phyloP scores from a whole-genome alignment of 306 rosid species.

The Carpinus fangiana region DNA sequence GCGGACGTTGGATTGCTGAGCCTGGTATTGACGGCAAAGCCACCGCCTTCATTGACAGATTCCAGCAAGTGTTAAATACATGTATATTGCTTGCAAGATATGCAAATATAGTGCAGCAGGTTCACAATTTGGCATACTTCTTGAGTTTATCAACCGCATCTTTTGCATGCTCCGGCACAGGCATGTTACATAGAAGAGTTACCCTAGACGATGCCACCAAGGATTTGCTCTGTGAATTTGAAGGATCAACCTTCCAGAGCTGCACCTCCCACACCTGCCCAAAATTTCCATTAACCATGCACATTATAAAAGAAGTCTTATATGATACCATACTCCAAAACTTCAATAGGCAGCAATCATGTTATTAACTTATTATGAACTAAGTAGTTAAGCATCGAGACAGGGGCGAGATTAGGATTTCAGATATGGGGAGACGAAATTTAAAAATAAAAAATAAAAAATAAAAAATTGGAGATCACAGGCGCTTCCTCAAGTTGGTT shows the following conservation, averaged over 20 bases:
- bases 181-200: constrained; percentile 68
- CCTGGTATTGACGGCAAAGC: constrained; percentile 91
- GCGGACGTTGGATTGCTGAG: constrained; percentile 79
- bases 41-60: constrained; percentile 66
- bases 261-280: constrained; percentile 78
- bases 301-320: neutral
- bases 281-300: neutral
- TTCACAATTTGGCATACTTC: constrained; percentile 51
- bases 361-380: no score
- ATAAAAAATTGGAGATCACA: no score
- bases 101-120: neutral
- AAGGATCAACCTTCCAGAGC: constrained; percentile 67
- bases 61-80: neutral
- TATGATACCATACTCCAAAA: neutral
- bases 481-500: no score
- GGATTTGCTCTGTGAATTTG: constrained; percentile 43
- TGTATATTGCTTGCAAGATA: neutral
- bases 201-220: constrained; percentile 70
- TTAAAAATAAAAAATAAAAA: no score
- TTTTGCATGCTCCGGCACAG: constrained; percentile 68
- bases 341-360: no score
- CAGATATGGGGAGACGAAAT: no score
- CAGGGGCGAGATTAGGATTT: no score
- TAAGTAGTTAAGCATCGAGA: no score
- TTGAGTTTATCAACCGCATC: constrained; percentile 50